These are phyloP conservation scores for Xerocomus potaroensis DNA, from an alignment of 768 basidiomycete genomes.

Conservation along the genomic window DNA sequence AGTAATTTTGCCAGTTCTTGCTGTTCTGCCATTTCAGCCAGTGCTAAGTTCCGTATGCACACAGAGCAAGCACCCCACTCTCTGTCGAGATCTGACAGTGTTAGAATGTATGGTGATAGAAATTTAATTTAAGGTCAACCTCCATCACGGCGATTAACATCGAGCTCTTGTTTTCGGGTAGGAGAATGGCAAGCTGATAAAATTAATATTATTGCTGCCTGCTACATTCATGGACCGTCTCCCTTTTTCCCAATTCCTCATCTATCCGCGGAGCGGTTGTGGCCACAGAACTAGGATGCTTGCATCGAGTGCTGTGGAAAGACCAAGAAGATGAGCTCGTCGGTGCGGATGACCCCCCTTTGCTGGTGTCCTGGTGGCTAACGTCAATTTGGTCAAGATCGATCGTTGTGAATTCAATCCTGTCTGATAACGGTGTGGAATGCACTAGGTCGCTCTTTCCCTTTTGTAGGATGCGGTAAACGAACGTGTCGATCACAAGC, in stretches of 20 bases:
- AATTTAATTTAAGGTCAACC: no score
- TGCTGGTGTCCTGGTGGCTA: constrained; percentile 6
- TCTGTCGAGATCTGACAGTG: no score
- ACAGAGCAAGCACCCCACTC: no score
- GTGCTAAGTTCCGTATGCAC: no score
- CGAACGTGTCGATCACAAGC: constrained; percentile 19
- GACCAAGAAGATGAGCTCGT: constrained; percentile 10
- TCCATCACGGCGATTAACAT: no score
- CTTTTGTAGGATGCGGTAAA: constrained; percentile 13
- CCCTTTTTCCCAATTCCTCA: background rate
- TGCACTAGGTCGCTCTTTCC: background rate
- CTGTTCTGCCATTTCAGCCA: no score
- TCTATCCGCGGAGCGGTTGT: background rate
- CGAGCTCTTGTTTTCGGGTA: no score
- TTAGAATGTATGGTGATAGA: no score
- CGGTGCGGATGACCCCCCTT: background rate
- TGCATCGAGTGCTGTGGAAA: constrained; percentile 1
- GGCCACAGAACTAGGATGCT: background rate
- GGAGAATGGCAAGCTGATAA: no score
- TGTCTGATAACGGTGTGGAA: background rate
- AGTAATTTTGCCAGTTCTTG: no score
- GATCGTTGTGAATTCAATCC: constrained; percentile 14
- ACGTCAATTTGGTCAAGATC: background rate
- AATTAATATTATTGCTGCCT: no score
- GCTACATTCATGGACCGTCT: background rate